A percentile compares a stretch with the other conserved stretches of the same genome.
Evolutionary conservation across 805 yeast genomes (phyloP).

Genomic region (Metschnikowia aberdeeniae): DNA sequence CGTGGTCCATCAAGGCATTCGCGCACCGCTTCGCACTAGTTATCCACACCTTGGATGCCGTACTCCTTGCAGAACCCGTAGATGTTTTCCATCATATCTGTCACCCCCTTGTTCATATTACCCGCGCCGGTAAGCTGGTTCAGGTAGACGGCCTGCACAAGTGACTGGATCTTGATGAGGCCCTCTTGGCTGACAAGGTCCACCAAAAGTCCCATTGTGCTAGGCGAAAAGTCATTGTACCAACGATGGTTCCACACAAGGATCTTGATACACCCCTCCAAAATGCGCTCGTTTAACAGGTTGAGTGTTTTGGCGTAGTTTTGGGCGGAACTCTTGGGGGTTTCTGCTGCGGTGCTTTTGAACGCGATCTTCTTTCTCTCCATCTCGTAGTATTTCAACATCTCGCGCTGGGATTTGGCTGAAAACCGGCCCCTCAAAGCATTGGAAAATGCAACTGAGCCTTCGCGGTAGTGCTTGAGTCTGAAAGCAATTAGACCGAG

Average conservation of each 20-base stretch:
- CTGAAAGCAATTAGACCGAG: slow-evolving; percentile 83
- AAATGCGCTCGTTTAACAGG: slow-evolving; percentile 50
- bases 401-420: slow-evolving; percentile 69
- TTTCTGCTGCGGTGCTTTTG: slow-evolving; percentile 16
- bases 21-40: slow-evolving; percentile 1
- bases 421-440: slow-evolving; percentile 76
- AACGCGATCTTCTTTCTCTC: slow-evolving; percentile 41
- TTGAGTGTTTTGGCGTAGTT: slow-evolving; percentile 38
- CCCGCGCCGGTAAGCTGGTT: slow-evolving; percentile 21
- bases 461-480: slow-evolving; percentile 82
- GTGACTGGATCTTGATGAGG: slow-evolving; percentile 66
- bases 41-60: slow-evolving; percentile 40
- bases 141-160: slow-evolving; percentile 63
- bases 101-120: slow-evolving; percentile 43
- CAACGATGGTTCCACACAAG: slow-evolving; percentile 98
- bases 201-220: slow-evolving; percentile 52
- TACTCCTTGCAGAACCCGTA: slow-evolving; percentile 46
- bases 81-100: slow-evolving; percentile 50
- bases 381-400: slow-evolving; percentile 59
- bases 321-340: slow-evolving; percentile 18
- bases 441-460: slow-evolving; percentile 74
- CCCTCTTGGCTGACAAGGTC: slow-evolving; percentile 74
- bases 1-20: neutral
- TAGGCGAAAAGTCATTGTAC: slow-evolving; percentile 88
- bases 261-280: slow-evolving; percentile 69